Evolutionary conservation across 768 basidiomycete genomes (phyloP), one percentile per base, ranked within the genome.

Genomic region (Termitomyces sp.): DNA sequence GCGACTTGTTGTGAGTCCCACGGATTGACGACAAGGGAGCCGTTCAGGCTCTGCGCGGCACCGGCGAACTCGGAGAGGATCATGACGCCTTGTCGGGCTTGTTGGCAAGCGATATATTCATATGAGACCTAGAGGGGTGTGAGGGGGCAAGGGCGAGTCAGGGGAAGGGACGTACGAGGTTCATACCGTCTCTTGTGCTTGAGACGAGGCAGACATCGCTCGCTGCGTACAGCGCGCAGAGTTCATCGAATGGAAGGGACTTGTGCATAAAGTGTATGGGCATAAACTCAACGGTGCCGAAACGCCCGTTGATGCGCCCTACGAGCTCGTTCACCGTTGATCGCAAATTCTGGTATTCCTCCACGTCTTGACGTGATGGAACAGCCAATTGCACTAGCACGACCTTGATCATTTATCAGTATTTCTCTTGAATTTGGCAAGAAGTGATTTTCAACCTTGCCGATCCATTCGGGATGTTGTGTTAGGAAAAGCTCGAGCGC

Each of bases 191-290:
- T 51, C 97, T 78, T 21, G 97, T 99, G 69, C 86, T 89, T 21
- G 92, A 92, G 58, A 99, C 93, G 53, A 99, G 76, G 69, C 96
- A 98, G 35, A 95, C 96, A 66, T 98, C 97, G 67, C 91, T 92
- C 64, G 98, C 81, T 21, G 96, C 94, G 68, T 98, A 99, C 54
- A 99, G 81, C n/a, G 97, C 97, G 57, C 94, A 95, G 8, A 99
- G 81, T 68, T 99, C 97, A 68, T 97, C 92, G 67, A 98, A 95
- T 0, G 85, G 74, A 52, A 98, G 77, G 61, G 86, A 89, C 73
- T 95, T 95, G 81, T 98, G 96, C 92, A 98, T 93, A 72, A 97
- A 98, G 72, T 98, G 97, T 58, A 99, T 98, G 6, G 97, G 97
- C 93, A 98, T 97, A 70, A 96, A 98, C 64, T 99, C 97, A 67